Evolutionary conservation across 2,329 filamentous ascomycete genomes (phyloP), one percentile per base, ranked within the genome.

Genomic region (Pyrenochaeta sp.): DNA sequence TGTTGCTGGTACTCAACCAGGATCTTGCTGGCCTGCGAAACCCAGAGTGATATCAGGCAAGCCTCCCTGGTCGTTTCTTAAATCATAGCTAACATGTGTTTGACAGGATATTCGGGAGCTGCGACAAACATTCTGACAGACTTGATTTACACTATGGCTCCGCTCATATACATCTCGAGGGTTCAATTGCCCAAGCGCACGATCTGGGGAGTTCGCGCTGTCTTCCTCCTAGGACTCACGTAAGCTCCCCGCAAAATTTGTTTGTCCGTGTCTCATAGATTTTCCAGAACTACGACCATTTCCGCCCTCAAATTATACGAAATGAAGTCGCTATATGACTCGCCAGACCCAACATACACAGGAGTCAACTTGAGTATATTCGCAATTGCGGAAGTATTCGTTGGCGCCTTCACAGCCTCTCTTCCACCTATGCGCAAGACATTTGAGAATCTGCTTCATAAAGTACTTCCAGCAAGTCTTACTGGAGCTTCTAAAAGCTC

Each of bases 381-480:
- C 45, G 62, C 64, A 3, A 48, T 60, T 2, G 47, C 65, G 2
- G 67, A 69, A 55, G 66, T 67, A 5, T 67, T 67, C n/a, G 63
- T 64, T 11, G 67, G 65, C 21, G 66, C 60, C 1, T 63, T 69
- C 44, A 68, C 66, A 12, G 67, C 67, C 7, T 67, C 58, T 15
- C 64, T 69, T 5, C 67, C 67, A 1, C 67, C 67, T 0, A 49
- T 69, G 0, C 65, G 67, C 20, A 68, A 68, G 31, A 68, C 66
- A 1, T 66, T 69, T 48, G 67, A 69, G 14, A 61, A 49, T 11
- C 12, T 58, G 0, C 45, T 69, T 10, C 61, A 52, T 37, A 55
- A 54, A n/a, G 45, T 68, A 1, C 41, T 68, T 0, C 67, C 67
- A 1, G 48, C 58, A n/a, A 65, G 58, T 29, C 15, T 68, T 2